Percentiles rank a stretch among this genome's conserved stretches.
Conservation (phyloP, 371 early-diverging fungal genomes). For the Lichtheimia hyalospora region DNA sequence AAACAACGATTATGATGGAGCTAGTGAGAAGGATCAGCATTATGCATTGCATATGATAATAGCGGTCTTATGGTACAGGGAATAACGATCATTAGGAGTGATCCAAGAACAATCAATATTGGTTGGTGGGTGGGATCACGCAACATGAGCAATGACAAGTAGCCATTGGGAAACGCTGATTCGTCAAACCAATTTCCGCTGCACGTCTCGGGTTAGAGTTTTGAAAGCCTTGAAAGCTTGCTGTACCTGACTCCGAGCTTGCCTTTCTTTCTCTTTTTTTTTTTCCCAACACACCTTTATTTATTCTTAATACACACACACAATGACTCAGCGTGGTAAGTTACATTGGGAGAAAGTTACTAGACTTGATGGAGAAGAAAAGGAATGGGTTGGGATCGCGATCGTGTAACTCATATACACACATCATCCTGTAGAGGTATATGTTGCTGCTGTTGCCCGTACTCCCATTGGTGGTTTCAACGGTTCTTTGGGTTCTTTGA, state of each 20-base stretch:
- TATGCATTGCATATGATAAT: too few species aligned
- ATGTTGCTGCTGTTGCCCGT: constrained; percentile 85
- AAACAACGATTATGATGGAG: too few species aligned
- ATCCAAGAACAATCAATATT: neutral
- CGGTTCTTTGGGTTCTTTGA: constrained; percentile 85
- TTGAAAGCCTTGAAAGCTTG: neutral
- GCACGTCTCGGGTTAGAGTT: neutral
- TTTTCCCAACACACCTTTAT: neutral
- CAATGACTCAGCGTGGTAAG: constrained; percentile 11
- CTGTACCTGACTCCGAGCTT: constrained; percentile 1
- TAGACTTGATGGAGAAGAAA: too few species aligned
- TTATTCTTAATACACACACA: neutral
- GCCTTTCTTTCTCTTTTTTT: neutral
- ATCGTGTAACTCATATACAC: too few species aligned
- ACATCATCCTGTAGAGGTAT: constrained; percentile 60
- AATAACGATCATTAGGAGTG: neutral
- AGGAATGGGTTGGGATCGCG: too few species aligned
- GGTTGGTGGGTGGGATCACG: neutral
- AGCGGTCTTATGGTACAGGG: neutral
- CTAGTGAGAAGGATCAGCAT: too few species aligned
- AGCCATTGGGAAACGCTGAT: neutral
- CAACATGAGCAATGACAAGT: neutral
- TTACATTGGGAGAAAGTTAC: neutral
- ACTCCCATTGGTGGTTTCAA: constrained; percentile 95
- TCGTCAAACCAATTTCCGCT: too few species aligned